Conservation (phyloP, 2,329 filamentous ascomycete species). For the Tricladium varicosporioides region DNA sequence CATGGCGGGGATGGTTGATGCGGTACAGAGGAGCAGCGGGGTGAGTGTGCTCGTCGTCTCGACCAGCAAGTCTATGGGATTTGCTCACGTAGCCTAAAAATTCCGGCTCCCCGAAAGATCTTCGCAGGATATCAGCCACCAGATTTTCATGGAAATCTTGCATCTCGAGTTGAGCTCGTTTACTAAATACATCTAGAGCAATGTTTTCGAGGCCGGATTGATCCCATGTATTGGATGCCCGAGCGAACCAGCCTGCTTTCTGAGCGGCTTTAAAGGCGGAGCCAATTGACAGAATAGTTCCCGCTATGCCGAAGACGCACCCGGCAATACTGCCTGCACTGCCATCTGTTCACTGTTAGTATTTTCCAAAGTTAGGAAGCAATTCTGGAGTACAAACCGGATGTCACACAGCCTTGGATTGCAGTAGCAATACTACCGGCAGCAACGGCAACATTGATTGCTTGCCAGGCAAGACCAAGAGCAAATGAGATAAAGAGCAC, state of each 20-base stretch:
- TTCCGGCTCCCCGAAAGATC: not conserved
- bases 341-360: not conserved
- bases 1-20: not conserved
- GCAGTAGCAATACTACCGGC: not conserved
- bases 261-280: not conserved
- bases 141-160: not conserved
- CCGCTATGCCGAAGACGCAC: not conserved
- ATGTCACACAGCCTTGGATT: not conserved
- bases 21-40: not conserved
- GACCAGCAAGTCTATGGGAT: not conserved
- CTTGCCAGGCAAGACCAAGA: not conserved
- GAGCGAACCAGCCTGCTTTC: not conserved
- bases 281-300: not conserved
- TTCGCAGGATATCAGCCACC: not conserved
- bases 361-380: not conserved
- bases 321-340: not conserved
- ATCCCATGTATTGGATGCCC: not conserved
- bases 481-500: not conserved
- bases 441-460: not conserved
- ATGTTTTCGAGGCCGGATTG: not conserved
- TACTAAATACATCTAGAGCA: not conserved
- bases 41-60: not conserved
- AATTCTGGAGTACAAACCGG: not conserved
- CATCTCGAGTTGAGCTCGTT: not conserved
- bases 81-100: not conserved